Conservation (phyloP, 148 eudicot genomes). For the Tetragonia tetragonoides region DNA sequence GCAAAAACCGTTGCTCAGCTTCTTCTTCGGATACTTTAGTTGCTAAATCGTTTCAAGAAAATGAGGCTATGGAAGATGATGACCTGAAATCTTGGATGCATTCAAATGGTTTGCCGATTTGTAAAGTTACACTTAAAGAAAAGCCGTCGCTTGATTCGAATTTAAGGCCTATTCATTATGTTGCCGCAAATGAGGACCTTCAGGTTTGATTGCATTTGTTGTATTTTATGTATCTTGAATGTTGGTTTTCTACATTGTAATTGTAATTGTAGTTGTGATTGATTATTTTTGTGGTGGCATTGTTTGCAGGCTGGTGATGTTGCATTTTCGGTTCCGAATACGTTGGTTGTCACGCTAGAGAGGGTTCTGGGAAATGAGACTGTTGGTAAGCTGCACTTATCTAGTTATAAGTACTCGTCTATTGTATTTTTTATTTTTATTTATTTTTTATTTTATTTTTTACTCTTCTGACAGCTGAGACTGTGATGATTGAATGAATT, state of each 20-base stretch:
- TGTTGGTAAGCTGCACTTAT: conserved; percentile 53
- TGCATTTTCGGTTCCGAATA: conserved; percentile 83
- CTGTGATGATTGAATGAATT: no score
- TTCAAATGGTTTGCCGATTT: conserved; percentile 66
- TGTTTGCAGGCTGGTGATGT: conserved; percentile 61
- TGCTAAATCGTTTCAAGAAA: conserved; percentile 28
- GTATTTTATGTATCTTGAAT: not conserved
- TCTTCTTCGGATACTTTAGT: conserved; percentile 46
- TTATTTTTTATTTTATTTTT: no score
- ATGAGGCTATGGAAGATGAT: conserved; percentile 31
- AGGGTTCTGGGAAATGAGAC: conserved; percentile 95
- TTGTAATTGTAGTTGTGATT: not conserved
- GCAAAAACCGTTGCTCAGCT: conserved; percentile 30
- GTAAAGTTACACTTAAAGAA: conserved; percentile 71
- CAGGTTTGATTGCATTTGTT: conserved; percentile 38
- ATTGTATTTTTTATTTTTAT: no score
- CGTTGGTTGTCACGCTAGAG: conserved; percentile 90
- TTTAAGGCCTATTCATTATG: conserved; percentile 68
- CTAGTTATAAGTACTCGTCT: not conserved
- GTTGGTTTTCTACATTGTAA: not conserved
- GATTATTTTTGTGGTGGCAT: conserved; percentile 6
- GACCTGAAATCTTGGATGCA: conserved; percentile 95
- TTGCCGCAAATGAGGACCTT: conserved; percentile 84
- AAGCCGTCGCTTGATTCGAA: conserved; percentile 46
- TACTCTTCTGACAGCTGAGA: no score